Percentiles rank a stretch among this genome's conserved stretches.
Conservation (phyloP, 768 basidiomycete species). For the Leccinum rimulosum region DNA sequence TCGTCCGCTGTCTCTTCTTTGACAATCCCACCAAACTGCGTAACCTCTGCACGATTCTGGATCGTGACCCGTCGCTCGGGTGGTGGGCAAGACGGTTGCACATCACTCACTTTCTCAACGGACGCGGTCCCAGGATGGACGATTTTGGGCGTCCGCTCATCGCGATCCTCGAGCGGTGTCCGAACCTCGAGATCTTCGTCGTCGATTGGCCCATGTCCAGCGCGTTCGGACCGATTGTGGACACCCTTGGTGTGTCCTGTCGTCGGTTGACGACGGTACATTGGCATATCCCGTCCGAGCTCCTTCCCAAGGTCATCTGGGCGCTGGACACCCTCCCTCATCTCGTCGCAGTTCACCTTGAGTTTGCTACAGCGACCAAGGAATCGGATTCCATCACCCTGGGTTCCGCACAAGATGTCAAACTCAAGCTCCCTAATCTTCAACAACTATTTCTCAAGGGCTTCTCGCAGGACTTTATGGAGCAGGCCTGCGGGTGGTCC, state of each 20-base stretch:
- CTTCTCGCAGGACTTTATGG: constrained; percentile 60
- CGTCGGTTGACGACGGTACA: constrained; percentile 57
- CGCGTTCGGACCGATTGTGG: constrained; percentile 61
- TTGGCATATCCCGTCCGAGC: constrained; percentile 54
- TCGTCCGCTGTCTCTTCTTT: constrained; percentile 70
- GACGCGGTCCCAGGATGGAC: constrained; percentile 41
- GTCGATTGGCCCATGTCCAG: constrained; percentile 61
- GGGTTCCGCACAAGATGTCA: constrained; percentile 59
- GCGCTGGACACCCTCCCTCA: constrained; percentile 60
- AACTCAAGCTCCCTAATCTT: constrained; percentile 51
- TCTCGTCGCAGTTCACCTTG: constrained; percentile 56
- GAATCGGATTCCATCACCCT: constrained; percentile 49
- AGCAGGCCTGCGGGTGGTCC: constrained; percentile 66
- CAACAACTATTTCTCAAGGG: constrained; percentile 65
- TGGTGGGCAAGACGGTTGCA: constrained; percentile 79
- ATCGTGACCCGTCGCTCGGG: constrained; percentile 51
- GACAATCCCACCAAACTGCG: constrained; percentile 55
- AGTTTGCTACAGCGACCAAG: constrained; percentile 35
- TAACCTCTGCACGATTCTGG: constrained; percentile 49
- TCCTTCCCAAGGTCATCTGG: constrained; percentile 68
- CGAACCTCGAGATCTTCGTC: constrained; percentile 72
- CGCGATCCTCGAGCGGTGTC: constrained; percentile 60
- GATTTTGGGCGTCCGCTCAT: constrained; percentile 54
- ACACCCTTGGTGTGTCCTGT: constrained; percentile 55
- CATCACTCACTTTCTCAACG: constrained; percentile 49